Conservation (phyloP, 129 eudicot species). For the Flaveria trinervia region DNA sequence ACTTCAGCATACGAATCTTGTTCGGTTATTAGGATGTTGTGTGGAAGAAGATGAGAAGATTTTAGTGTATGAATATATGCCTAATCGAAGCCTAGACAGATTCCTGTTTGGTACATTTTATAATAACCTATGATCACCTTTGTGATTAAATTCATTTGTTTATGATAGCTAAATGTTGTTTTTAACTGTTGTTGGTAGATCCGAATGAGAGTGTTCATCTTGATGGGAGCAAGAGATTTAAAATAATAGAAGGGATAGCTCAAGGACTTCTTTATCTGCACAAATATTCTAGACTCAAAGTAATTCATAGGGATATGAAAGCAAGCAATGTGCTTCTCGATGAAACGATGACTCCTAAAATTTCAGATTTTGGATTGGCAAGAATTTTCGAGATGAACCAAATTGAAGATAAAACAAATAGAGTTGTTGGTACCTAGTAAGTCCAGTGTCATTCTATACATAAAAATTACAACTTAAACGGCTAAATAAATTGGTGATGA, state of each 20-base stretch:
- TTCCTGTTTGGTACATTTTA: slow-evolving; percentile 36
- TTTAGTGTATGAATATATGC: slow-evolving; percentile 39
- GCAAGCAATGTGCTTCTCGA: slow-evolving; percentile 45
- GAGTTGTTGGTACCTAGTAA: slow-evolving; percentile 47
- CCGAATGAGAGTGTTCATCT: slow-evolving; percentile 28
- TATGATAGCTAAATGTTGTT: background rate
- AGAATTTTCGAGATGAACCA: slow-evolving; percentile 36
- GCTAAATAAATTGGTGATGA: too few relatives aligned
- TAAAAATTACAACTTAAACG: slow-evolving; percentile 6
- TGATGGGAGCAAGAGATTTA: slow-evolving; percentile 33
- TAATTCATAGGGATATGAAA: slow-evolving; percentile 46
- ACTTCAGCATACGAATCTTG: slow-evolving; percentile 43
- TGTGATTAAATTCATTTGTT: background rate
- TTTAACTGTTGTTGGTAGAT: slow-evolving; percentile 17
- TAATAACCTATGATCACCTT: background rate
- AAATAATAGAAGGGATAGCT: slow-evolving; percentile 41
- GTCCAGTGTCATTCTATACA: slow-evolving; percentile 21
- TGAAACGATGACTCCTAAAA: slow-evolving; percentile 43
- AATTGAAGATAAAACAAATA: slow-evolving; percentile 36
- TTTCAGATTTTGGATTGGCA: slow-evolving; percentile 45
- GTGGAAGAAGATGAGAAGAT: slow-evolving; percentile 40
- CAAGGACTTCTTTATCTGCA: slow-evolving; percentile 48
- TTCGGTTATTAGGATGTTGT: slow-evolving; percentile 38
- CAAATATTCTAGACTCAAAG: slow-evolving; percentile 41
- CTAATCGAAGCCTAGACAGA: slow-evolving; percentile 40